A percentile compares a stretch with the other conserved stretches of the same genome.
phyloP scores from a whole-genome alignment of 1,284 basidiomycete species.

The Xerocomus minutiporus region DNA sequence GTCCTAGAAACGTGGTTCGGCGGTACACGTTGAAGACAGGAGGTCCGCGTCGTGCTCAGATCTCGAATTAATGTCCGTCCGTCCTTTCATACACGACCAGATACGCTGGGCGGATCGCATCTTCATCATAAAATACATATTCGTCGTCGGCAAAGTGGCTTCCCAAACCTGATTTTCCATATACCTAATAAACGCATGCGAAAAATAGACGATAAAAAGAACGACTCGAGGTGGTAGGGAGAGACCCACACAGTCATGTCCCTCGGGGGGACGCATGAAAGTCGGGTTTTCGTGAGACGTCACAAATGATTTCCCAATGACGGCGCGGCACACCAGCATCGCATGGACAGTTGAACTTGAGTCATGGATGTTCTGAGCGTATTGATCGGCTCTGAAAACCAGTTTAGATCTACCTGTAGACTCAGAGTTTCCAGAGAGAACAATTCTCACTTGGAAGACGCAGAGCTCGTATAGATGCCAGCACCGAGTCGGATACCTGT shows the following conservation, averaged over 20 bases:
- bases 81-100: slow-evolving; percentile 21
- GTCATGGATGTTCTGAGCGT: slow-evolving; percentile 13
- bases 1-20: background rate
- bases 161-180: slow-evolving; percentile 9
- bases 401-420: background rate
- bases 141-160: slow-evolving; percentile 23
- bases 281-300: slow-evolving; percentile 9
- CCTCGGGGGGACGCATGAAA: slow-evolving; percentile 15
- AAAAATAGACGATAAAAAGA: background rate
- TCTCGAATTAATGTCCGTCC: background rate
- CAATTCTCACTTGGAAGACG: slow-evolving; percentile 23
- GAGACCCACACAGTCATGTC: slow-evolving; percentile 22
- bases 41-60: background rate
- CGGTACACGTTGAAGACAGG: background rate
- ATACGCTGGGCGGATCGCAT: slow-evolving; percentile 28
- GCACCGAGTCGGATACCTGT: slow-evolving; percentile 24
- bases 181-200: slow-evolving; percentile 9
- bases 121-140: slow-evolving; percentile 23
- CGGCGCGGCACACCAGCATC: slow-evolving; percentile 26
- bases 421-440: background rate
- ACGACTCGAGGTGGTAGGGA: background rate
- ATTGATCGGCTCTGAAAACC: slow-evolving; percentile 17
- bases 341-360: slow-evolving; percentile 14
- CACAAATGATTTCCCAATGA: slow-evolving; percentile 16
- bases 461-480: slow-evolving; percentile 22